These are phyloP conservation scores for Apiospora saccharicola DNA, from an alignment of 2,329 filamentous ascomycete genomes.

Conservation along the genomic window DNA sequence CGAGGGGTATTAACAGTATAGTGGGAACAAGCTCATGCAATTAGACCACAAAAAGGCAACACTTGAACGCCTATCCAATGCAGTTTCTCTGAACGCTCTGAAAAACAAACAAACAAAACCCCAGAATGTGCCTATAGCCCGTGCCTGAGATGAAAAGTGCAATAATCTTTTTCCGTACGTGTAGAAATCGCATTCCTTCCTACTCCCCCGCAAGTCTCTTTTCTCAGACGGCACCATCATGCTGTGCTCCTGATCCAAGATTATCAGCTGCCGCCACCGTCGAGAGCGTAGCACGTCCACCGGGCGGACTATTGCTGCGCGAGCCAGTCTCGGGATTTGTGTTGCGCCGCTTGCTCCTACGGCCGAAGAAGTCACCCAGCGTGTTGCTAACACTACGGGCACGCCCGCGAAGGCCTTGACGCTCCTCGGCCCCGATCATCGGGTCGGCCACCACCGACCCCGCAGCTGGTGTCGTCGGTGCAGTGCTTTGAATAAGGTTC, in stretches of 20 bases:
- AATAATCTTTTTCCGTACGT: background rate
- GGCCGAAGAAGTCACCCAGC: slow-evolving; percentile 46
- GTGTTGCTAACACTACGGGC: slow-evolving; percentile 50
- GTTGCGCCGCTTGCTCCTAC: slow-evolving; percentile 38
- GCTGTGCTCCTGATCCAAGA: background rate
- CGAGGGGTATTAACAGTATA: slow-evolving; percentile 17
- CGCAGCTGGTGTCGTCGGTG: slow-evolving; percentile 21
- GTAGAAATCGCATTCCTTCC: background rate
- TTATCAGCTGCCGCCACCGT: background rate
- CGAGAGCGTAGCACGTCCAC: background rate
- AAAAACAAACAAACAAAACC: background rate
- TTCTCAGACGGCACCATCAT: background rate
- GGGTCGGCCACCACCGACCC: slow-evolving; percentile 34
- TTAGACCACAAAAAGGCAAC: slow-evolving; percentile 29
- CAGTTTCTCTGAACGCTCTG: slow-evolving; percentile 26
- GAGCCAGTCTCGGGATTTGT: slow-evolving; percentile 38
- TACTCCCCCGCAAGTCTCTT: background rate
- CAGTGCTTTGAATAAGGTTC: background rate
- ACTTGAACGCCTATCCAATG: slow-evolving; percentile 43
- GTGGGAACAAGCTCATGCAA: slow-evolving; percentile 1
- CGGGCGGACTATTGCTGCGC: background rate
- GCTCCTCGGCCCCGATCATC: slow-evolving; percentile 26
- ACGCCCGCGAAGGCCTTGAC: slow-evolving; percentile 40
- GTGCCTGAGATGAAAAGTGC: slow-evolving; percentile 9
- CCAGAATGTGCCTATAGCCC: background rate